Conservation (phyloP, 371 early-diverging fungal species). For the Rhizopus delemar region DNA sequence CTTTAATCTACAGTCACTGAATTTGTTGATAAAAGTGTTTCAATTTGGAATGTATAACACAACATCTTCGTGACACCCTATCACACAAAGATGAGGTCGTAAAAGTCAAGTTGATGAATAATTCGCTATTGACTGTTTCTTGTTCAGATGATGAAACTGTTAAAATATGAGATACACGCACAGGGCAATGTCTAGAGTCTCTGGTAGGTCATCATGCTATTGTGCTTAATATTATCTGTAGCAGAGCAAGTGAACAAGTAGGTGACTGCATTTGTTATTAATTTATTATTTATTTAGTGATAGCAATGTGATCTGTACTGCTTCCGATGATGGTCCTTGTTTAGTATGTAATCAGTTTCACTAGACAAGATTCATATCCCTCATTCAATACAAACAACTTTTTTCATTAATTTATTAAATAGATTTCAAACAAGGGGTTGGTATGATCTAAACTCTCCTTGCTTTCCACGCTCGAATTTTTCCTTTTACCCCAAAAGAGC, state of each 20-base stretch:
- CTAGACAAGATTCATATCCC: too few relatives aligned
- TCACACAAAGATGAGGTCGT: slow-evolving; percentile 85
- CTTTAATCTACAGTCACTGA: slow-evolving; percentile 81
- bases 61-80: slow-evolving; percentile 69
- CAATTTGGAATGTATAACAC: slow-evolving; percentile 84
- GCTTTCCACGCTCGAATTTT: slow-evolving; percentile 22
- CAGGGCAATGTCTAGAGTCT: slow-evolving; percentile 66
- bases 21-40: slow-evolving; percentile 84
- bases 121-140: slow-evolving; percentile 64
- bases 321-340: slow-evolving; percentile 78
- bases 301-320: slow-evolving; percentile 74
- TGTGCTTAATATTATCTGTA: slow-evolving; percentile 81
- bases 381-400: too few relatives aligned
- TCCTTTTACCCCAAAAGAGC: slow-evolving; percentile 55
- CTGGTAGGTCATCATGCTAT: slow-evolving; percentile 88
- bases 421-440: slow-evolving; percentile 3
- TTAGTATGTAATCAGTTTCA: slow-evolving; percentile 62
- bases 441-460: slow-evolving; percentile 25
- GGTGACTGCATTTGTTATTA: neutral
- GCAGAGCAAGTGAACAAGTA: slow-evolving; percentile 41
- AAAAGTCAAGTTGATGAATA: slow-evolving; percentile 69
- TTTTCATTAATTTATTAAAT: neutral
- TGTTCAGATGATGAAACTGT: slow-evolving; percentile 81
- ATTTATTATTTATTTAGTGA: slow-evolving; percentile 46
- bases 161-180: slow-evolving; percentile 85